A percentile compares a stretch with the other conserved stretches of the same genome.
Conservation (phyloP, 2,329 filamentous ascomycete species). For the Trichoderma breve region DNA sequence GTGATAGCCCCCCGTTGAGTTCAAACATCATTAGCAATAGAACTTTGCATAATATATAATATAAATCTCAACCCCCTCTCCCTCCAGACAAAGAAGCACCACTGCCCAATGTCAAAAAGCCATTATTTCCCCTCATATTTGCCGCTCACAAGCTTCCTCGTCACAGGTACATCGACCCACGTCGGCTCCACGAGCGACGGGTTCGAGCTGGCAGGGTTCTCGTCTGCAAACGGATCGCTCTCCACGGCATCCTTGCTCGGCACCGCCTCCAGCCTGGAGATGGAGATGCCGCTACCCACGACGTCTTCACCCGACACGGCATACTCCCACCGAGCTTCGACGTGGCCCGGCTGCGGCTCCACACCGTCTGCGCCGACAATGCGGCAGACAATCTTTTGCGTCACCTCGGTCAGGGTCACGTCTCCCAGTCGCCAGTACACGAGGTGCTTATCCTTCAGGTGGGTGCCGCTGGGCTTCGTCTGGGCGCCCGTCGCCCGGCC, state of each 20-base stretch:
- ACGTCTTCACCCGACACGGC: slow-evolving; percentile 41
- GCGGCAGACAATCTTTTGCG: slow-evolving; percentile 77
- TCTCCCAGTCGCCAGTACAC: slow-evolving; percentile 82
- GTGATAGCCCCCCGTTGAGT: background rate
- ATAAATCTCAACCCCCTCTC: background rate
- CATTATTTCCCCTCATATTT: slow-evolving; percentile 62
- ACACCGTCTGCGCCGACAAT: slow-evolving; percentile 70
- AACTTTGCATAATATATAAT: background rate
- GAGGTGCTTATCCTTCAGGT: slow-evolving; percentile 71
- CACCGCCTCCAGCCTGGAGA: slow-evolving; percentile 53
- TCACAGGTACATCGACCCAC: slow-evolving; percentile 67
- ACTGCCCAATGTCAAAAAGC: background rate
- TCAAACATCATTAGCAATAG: slow-evolving; percentile 3
- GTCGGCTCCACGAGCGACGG: slow-evolving; percentile 30
- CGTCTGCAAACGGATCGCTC: slow-evolving; percentile 69
- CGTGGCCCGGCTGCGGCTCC: slow-evolving; percentile 68
- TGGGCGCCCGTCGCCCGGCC: slow-evolving; percentile 66
- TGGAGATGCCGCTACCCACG: slow-evolving; percentile 61
- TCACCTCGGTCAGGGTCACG: slow-evolving; percentile 63
- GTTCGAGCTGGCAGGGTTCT: slow-evolving; percentile 27
- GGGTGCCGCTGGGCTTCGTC: slow-evolving; percentile 76
- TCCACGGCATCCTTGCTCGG: slow-evolving; percentile 50
- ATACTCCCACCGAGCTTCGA: slow-evolving; percentile 81
- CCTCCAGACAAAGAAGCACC: background rate
- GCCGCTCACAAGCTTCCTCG: slow-evolving; percentile 69